These are phyloP conservation scores for Aureobasidium pullulans DNA, from an alignment of 2,329 filamentous ascomycete species.

Conservation along the genomic window DNA sequence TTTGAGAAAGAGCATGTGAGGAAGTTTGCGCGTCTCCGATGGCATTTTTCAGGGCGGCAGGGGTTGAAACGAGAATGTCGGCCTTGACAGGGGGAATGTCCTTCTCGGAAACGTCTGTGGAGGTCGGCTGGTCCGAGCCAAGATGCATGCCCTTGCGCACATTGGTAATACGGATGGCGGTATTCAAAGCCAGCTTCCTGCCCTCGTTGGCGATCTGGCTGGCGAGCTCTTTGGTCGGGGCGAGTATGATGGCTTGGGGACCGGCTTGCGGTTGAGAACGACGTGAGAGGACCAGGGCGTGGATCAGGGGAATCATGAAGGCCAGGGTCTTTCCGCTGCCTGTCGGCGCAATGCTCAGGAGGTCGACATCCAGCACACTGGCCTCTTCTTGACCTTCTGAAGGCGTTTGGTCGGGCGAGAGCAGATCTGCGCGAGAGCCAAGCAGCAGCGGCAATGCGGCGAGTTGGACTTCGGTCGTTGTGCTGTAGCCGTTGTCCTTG, in stretches of 20 bases:
- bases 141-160: conserved; percentile 82
- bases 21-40: conserved; percentile 50
- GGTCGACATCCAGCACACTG: conserved; percentile 47
- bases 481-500: conserved; percentile 70
- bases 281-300: conserved; percentile 50
- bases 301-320: conserved; percentile 81
- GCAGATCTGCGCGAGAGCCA: conserved; percentile 8
- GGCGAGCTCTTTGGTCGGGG: conserved; percentile 44
- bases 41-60: conserved; percentile 63
- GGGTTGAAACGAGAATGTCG: conserved; percentile 75
- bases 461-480: conserved; percentile 92
- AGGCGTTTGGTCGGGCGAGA: conserved; percentile 32
- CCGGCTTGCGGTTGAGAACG: conserved; percentile 8
- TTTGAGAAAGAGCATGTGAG: conserved; percentile 39
- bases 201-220: conserved; percentile 59
- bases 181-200: conserved; percentile 69
- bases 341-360: conserved; percentile 85
- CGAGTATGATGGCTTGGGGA: conserved; percentile 37
- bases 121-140: conserved; percentile 20
- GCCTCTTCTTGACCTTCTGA: conserved; percentile 20
- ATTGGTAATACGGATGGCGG: conserved; percentile 68
- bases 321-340: conserved; percentile 95
- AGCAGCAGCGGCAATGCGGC: conserved; percentile 75
- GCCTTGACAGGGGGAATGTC: conserved; percentile 33
- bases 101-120: conserved; percentile 37